These are phyloP conservation scores for Sungouiella blattae DNA, from an alignment of 805 yeast species.

Conservation along the genomic window DNA sequence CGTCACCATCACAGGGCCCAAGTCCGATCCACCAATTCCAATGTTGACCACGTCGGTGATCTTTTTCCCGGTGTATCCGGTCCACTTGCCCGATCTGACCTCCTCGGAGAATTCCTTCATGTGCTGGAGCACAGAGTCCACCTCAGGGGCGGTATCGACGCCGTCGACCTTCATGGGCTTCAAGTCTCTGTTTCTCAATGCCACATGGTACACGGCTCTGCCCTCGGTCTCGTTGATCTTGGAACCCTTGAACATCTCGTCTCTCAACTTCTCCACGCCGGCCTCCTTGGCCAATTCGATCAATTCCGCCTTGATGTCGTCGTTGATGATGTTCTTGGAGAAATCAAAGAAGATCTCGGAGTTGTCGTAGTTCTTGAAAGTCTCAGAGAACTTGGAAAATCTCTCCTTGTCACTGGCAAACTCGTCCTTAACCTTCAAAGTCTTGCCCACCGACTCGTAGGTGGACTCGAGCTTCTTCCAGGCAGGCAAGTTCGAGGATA, in stretches of 20 bases:
- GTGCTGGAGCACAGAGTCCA: constrained; percentile 86
- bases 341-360: constrained; percentile 90
- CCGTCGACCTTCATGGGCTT: constrained; percentile 89
- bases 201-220: constrained; percentile 96
- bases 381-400: constrained; percentile 70
- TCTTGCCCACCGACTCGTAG: constrained; percentile 66
- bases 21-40: constrained; percentile 98
- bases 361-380: constrained; percentile 80
- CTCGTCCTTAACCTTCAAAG: constrained; percentile 71
- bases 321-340: constrained; percentile 90
- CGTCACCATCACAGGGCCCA: constrained; percentile 99
- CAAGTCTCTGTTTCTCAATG: constrained; percentile 88
- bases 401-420: constrained; percentile 73
- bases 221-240: constrained; percentile 95
- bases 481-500: constrained; percentile 73
- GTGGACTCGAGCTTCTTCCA: constrained; percentile 76
- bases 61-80: constrained; percentile 91
- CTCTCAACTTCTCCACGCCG: constrained; percentile 79
- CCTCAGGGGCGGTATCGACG: constrained; percentile 84
- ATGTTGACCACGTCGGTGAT: constrained; percentile 95
- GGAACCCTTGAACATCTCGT: constrained; percentile 87
- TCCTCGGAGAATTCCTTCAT: constrained; percentile 92
- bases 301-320: constrained; percentile 67
- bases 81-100: constrained; percentile 93
- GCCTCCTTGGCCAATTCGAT: constrained; percentile 86